These are phyloP conservation scores for Mikania micrantha DNA, from an alignment of 129 eudicot genomes.

Conservation along the genomic window DNA sequence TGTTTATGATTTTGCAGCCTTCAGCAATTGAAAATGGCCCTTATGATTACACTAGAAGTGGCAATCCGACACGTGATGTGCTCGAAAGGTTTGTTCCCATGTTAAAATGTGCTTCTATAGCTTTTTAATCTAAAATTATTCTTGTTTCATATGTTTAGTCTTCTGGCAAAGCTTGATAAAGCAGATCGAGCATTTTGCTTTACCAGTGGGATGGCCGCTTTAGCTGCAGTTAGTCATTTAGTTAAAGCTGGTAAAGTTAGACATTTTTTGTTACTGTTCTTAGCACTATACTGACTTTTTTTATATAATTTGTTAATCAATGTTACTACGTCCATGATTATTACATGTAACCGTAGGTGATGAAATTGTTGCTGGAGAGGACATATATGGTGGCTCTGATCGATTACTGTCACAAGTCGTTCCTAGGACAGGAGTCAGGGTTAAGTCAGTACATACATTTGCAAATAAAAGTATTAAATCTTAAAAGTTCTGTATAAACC, in stretches of 20 bases:
- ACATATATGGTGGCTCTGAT: conserved; percentile 97
- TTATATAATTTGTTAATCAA: background rate
- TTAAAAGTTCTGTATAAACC: background rate
- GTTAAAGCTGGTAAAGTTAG: conserved; percentile 52
- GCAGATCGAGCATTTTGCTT: conserved; percentile 94
- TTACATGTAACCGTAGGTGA: conserved; percentile 40
- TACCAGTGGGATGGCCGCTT: conserved; percentile 98
- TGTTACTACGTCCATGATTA: background rate
- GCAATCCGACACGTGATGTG: conserved; percentile 90
- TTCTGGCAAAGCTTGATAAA: conserved; percentile 88
- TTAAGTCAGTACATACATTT: conserved; percentile 52
- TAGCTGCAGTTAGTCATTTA: conserved; percentile 83
- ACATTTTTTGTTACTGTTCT: background rate
- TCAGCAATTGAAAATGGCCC: conserved; percentile 76
- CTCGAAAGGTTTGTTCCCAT: conserved; percentile 57
- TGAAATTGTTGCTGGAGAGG: conserved; percentile 98
- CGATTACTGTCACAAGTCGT: conserved; percentile 71
- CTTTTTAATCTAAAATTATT: background rate
- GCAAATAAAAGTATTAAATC: background rate
- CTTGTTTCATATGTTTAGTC: conserved; percentile 35
- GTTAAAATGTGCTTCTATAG: conserved; percentile 6
- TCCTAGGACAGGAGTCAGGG: conserved; percentile 75
- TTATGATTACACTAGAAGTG: conserved; percentile 96
- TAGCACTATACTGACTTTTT: background rate
- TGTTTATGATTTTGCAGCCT: conserved; percentile 44